Evolutionary conservation across 23 red algal genomes (phyloP), one percentile per base, ranked within the genome.

Genomic region (Agarophyton chilense): DNA sequence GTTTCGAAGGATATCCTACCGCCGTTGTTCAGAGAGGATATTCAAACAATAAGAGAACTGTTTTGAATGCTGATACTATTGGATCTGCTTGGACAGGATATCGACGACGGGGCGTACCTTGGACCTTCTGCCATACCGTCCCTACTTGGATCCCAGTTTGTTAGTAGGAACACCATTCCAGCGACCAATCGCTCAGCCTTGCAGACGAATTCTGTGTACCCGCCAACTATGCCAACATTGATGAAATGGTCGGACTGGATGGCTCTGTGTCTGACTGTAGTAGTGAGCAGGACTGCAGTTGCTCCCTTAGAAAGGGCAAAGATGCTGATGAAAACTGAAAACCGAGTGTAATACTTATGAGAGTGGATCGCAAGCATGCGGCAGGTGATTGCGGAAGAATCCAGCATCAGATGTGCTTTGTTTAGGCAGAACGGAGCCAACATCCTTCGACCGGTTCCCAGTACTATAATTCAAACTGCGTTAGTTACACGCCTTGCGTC

Each of bases 361-460:
- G 82, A 76, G 13, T 72, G 84, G 74, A 57, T 87, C 35, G 43
- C 75, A n/a, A 79, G 82, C 31, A 21, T 90, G 77, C 77, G 77
- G 31, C 52, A 82, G 11, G 95, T 98, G 96, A n/a, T 98, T 36
- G 57, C 52, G 10, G 66, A 90, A 32, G 96, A 98, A 25, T 58
- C 52, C 16, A 52, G 81, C 44, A 73, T 78, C n/a, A 12, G 66
- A 28, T 28, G 83, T 2, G 95, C 88, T 39, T 46, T 90, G 35
- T 98, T 95, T 53, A 89, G 96, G 13, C 93, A 93, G 21, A 98
- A 98, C 36, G 96, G 93, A 24, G 96, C 93, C 25, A 98, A 98
- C 81, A 89, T 95, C 17, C 25, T 95, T 39, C 87, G 96, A 17
- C 93, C 95, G 63, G 63, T 98, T 12, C 96, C 96, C 25, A 91